Conservation (phyloP, 2,329 filamentous ascomycete genomes). For the Penicillium vulpinum region DNA sequence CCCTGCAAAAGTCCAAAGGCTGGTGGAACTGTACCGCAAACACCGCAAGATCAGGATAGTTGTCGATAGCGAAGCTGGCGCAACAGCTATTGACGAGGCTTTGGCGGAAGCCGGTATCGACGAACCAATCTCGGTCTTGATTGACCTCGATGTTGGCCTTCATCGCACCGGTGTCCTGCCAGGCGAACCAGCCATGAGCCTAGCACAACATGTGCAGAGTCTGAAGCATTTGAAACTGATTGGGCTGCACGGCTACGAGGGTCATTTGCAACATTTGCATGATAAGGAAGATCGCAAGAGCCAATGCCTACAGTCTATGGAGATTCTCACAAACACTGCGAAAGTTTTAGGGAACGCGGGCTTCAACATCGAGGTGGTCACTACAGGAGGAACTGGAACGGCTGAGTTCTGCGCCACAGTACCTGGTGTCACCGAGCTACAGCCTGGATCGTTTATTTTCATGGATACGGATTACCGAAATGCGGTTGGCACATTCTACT, state of each 20-base stretch:
- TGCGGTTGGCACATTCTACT: constrained; percentile 52
- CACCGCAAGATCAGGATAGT: constrained; percentile 47
- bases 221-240: constrained; percentile 47
- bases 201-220: constrained; percentile 43
- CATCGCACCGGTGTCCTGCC: constrained; percentile 52
- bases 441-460: constrained; percentile 58
- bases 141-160: constrained; percentile 55
- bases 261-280: constrained; percentile 56
- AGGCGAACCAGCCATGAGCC: constrained; percentile 40
- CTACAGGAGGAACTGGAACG: constrained; percentile 55
- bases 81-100: constrained; percentile 48
- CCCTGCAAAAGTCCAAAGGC: constrained; percentile 46
- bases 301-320: constrained; percentile 51
- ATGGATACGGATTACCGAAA: constrained; percentile 60
- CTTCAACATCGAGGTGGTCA: constrained; percentile 52
- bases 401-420: constrained; percentile 55
- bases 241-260: constrained; percentile 56
- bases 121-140: constrained; percentile 44
- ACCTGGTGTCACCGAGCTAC: constrained; percentile 54
- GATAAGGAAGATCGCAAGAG: constrained; percentile 43
- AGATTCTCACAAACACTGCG: constrained; percentile 46
- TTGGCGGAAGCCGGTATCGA: constrained; percentile 39
- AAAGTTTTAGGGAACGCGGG: constrained; percentile 45
- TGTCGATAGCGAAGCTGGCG: constrained; percentile 50
- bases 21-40: constrained; percentile 48